Conservation (phyloP, 495 filamentous ascomycete species). For the Daldinia caldariorum region DNA sequence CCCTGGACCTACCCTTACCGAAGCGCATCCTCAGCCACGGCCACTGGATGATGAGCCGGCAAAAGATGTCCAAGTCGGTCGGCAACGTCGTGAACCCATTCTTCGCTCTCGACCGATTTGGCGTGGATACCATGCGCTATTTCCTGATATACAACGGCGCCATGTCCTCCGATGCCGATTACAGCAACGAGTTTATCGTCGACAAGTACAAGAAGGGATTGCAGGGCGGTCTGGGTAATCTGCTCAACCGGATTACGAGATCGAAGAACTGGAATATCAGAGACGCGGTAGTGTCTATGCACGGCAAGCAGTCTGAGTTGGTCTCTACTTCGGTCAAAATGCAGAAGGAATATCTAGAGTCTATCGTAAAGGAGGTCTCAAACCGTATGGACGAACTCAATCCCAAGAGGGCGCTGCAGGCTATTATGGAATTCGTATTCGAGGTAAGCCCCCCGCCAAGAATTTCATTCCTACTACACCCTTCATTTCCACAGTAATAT, state of each 20-base stretch:
- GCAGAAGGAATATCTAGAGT: slow-evolving; percentile 15
- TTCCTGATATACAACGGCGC: slow-evolving; percentile 84
- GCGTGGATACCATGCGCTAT: slow-evolving; percentile 85
- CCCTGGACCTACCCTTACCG: slow-evolving; percentile 83
- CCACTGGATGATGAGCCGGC: slow-evolving; percentile 89
- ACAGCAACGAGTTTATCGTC: slow-evolving; percentile 79
- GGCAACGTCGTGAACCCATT: slow-evolving; percentile 97
- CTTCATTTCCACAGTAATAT: background rate
- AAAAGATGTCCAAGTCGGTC: slow-evolving; percentile 95
- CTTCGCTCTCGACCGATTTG: slow-evolving; percentile 89
- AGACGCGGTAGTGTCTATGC: slow-evolving; percentile 60
- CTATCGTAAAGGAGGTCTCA: slow-evolving; percentile 49
- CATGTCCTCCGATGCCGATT: slow-evolving; percentile 79
- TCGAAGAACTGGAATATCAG: slow-evolving; percentile 72
- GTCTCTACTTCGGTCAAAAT: background rate
- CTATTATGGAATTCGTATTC: slow-evolving; percentile 70
- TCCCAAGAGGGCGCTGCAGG: slow-evolving; percentile 69
- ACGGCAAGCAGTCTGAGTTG: background rate
- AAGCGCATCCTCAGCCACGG: slow-evolving; percentile 85
- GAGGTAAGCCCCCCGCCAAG: slow-evolving; percentile 51
- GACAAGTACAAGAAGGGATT: slow-evolving; percentile 81
- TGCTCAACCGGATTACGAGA: slow-evolving; percentile 73
- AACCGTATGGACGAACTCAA: slow-evolving; percentile 71
- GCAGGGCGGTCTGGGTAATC: slow-evolving; percentile 79
- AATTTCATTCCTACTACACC: background rate